Evolutionary conservation across 768 basidiomycete species (phyloP), one percentile per base, ranked within the genome.

Genomic region (Psilocybe sp.): DNA sequence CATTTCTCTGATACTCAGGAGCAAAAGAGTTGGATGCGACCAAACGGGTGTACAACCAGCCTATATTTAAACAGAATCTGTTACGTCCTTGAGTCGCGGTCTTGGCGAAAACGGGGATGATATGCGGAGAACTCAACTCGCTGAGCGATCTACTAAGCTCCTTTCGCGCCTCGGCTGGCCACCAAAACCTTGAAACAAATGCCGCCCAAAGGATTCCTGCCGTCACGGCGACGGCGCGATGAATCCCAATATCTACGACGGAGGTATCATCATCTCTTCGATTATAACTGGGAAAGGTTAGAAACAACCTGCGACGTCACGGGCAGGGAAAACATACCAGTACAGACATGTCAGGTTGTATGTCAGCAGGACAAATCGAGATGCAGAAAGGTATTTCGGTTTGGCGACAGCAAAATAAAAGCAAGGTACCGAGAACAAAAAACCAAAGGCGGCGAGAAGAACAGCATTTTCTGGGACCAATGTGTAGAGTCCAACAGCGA

Each of bases 31-130:
- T 95, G 23, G 89, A 85, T 19, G 86, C 84, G 8, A 97, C 94
- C 31, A 99, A 71, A 12, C 88, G 88, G 1, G 92, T 94, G 67
- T 98, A 99, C 39, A 98, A 75, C 86, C 94, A 97, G 2, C 94
- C 93, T 2, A 95, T 80, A 60, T 98, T 93, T 52, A 97, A 68
- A 60, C 92, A 95, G 65, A 96, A 94, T 56, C 94, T 96, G 57
- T 18, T 10, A 49, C 13, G 20, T n/a, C 37, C 1, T 19, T 14
- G 34, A 36, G 8, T 49, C 15, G 11, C 20, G 18, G 6, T 16
- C 14, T 34, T 23, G 11, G 40, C 20, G 34, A 8, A 31, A 10
- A 44, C 13, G 53, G 16, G 28, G 19, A 31, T 9, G 41, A 32
- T 23, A 34, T 44, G 8, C 10, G 33, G 28, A 48, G 16, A 31